phyloP scores from a whole-genome alignment of 176 grass and related monocot species.

The Carex myosuroides region DNA sequence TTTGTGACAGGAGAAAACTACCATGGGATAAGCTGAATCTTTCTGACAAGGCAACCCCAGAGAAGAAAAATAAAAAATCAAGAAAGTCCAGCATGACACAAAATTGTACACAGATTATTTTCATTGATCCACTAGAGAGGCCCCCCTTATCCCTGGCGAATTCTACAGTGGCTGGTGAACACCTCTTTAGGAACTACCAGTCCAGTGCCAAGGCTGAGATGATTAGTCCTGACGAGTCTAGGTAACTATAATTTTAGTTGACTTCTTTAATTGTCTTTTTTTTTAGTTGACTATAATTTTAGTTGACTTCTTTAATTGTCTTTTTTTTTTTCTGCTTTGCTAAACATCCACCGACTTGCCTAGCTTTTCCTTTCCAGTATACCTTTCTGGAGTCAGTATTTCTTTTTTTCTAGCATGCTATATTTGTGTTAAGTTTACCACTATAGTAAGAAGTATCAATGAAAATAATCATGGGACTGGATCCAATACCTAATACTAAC shows the following conservation, averaged over 20 bases:
- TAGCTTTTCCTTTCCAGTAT: not conserved
- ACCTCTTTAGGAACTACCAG: not conserved
- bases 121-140: not conserved
- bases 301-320: not conserved
- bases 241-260: slow-evolving; percentile 10
- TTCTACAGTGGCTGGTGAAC: not conserved
- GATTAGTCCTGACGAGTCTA: not conserved
- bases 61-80: slow-evolving; percentile 39
- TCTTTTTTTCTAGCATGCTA: not conserved
- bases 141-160: not conserved
- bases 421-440: not conserved
- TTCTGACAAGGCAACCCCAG: slow-evolving; percentile 28
- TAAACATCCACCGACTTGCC: not conserved
- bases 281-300: not conserved
- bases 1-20: slow-evolving; percentile 38
- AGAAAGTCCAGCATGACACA: slow-evolving; percentile 22
- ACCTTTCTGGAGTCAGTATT: not conserved
- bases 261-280: not conserved
- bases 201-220: not conserved
- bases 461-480: not conserved
- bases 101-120: not conserved
- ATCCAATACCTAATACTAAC: not conserved
- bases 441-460: not conserved
- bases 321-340: not conserved
- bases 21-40: slow-evolving; percentile 31